Evolutionary conservation across 257 asterid species (phyloP), one percentile per base, ranked within the genome.

Genomic region (Orobanche coerulescens): DNA sequence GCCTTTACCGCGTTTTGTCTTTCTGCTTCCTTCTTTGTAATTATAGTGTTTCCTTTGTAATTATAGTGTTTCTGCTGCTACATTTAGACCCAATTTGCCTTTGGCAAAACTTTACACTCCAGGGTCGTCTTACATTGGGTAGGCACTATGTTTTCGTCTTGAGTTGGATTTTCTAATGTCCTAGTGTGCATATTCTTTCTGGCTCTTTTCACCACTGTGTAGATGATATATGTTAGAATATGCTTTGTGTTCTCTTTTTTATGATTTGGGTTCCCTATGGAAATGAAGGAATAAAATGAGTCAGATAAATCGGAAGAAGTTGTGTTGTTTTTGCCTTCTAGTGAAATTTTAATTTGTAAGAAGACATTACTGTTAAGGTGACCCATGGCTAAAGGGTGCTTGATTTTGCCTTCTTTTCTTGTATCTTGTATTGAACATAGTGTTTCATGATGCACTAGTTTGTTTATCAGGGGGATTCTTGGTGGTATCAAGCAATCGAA

Each of bases 201-300:
- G 28, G 24, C 13, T 18, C 13, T 10, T 54, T 56, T 58, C 22
- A n/a, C 59, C 15, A 40, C 37, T 40, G 33, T 46, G 48, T 25
- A 34, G 30, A 15, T 36, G 18, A 37, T 23, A 31, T 14, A 22
- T 30, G 25, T 28, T 16, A 6, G 25, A 46, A n/a, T 66, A 13
- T 24, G n/a, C 4, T 61, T 2, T 58, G 4, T 67, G 50, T 33
- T 40, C 30, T 58, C 60, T 31, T n/a, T 40, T 62, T 48, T 47
- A 14, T 31, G 13, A 34, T 58, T 18, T 49, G 39, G 14, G 25
- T 31, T 50, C 33, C 12, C 13, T n/a, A 13, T 37, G 31, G 47
- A 57, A 34, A 58, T 39, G 22, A n/a, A 14, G 51, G 60, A 64
- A 37, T 58, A 23, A 33, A 49, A 46, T 46, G 44, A 67, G n/a